Evolutionary conservation across 2,329 filamentous ascomycete species (phyloP).

Genomic region (Orbilia javanica): DNA sequence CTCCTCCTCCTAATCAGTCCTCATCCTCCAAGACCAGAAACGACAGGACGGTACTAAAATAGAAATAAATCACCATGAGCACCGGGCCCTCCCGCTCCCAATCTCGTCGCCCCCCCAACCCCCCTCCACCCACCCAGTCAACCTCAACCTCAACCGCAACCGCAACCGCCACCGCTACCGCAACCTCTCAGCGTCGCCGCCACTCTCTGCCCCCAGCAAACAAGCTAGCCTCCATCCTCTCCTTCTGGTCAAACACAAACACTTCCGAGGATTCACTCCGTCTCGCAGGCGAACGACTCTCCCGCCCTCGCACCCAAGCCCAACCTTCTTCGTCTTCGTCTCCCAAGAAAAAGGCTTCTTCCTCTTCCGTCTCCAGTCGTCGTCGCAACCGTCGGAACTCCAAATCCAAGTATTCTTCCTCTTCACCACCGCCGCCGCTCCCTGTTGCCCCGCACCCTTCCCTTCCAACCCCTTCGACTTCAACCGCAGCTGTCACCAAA

Average conservation of each 20-base stretch:
- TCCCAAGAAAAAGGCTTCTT: neutral
- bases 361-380: neutral
- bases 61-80: constrained; percentile 18
- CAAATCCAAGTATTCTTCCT: constrained; percentile 21
- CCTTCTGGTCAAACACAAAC: constrained; percentile 52
- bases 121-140: neutral
- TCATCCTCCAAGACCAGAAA: too few species aligned
- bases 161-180: neutral
- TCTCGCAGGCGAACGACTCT: constrained; percentile 34
- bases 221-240: constrained; percentile 53
- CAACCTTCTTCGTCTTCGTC: too few species aligned
- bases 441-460: neutral
- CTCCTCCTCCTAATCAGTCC: too few species aligned
- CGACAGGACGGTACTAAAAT: too few species aligned
- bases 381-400: constrained; percentile 34
- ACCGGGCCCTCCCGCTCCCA: constrained; percentile 22
- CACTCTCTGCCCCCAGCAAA: constrained; percentile 49
- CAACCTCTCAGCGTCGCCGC: constrained; percentile 34
- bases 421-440: neutral
- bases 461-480: neutral
- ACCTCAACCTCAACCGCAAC: neutral
- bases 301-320: constrained; percentile 42
- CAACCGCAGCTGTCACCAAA: neutral
- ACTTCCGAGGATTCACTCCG: constrained; percentile 44
- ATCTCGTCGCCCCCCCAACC: neutral